Evolutionary conservation across 2,329 filamentous ascomycete genomes (phyloP).

Genomic region (Colletotrichum sp.): DNA sequence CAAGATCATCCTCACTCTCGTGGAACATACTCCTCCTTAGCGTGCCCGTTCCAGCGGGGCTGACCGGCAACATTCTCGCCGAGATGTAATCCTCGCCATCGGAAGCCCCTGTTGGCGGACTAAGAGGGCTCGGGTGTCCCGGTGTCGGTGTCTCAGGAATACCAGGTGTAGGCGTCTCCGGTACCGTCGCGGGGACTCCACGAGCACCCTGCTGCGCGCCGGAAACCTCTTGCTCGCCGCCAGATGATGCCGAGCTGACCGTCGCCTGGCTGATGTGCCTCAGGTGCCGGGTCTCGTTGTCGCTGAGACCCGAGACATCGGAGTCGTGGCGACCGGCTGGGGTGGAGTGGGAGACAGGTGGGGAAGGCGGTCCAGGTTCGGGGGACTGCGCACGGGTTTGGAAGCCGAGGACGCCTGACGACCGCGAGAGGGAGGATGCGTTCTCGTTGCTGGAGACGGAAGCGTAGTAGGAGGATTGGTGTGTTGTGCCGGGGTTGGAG

Average conservation of each 20-base stretch:
- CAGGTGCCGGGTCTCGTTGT: constrained; percentile 42
- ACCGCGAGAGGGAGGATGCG: constrained; percentile 18
- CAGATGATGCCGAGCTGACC: constrained; percentile 33
- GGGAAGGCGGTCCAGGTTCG: neutral
- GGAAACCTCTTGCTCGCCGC: neutral
- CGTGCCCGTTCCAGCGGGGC: constrained; percentile 9
- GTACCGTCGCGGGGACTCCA: neutral
- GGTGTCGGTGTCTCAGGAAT: constrained; percentile 11
- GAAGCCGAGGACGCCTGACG: constrained; percentile 11
- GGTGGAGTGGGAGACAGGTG: neutral
- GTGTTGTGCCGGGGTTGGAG: constrained; percentile 29
- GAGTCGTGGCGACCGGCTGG: constrained; percentile 32
- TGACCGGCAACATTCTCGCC: constrained; percentile 20
- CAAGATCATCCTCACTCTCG: constrained; percentile 43
- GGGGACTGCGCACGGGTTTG: constrained; percentile 15
- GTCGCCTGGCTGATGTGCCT: constrained; percentile 47
- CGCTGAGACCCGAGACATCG: constrained; percentile 46
- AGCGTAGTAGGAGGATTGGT: constrained; percentile 31
- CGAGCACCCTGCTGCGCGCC: neutral
- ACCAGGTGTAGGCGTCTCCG: constrained; percentile 12
- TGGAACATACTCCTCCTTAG: constrained; percentile 45
- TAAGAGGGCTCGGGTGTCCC: constrained; percentile 19
- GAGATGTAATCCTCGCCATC: constrained; percentile 30
- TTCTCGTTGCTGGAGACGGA: constrained; percentile 23
- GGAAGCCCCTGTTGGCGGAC: constrained; percentile 28